Percentiles rank a stretch among this genome's conserved stretches.
These are phyloP conservation scores for Pythium grandisporangium DNA, from an alignment of 352 stramenopile genomes.

Conservation along the genomic window DNA sequence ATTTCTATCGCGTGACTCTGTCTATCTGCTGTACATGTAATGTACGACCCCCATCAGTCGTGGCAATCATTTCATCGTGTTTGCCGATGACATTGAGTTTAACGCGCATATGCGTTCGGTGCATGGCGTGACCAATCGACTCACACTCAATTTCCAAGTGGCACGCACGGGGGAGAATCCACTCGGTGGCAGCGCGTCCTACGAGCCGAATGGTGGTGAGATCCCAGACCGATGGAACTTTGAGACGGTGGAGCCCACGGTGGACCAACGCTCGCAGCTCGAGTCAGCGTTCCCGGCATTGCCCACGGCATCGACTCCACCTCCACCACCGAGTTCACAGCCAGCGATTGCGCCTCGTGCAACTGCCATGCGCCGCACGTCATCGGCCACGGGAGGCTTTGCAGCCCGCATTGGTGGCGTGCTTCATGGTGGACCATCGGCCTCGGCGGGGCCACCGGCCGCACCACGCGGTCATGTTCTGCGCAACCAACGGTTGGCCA, in stretches of 20 bases:
- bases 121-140: slow-evolving; percentile 61
- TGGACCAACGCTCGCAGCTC: slow-evolving; percentile 13
- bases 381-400: slow-evolving; percentile 5
- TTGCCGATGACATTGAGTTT: slow-evolving; percentile 81
- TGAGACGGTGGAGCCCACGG: slow-evolving; percentile 17
- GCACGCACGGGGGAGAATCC: slow-evolving; percentile 44
- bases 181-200: slow-evolving; percentile 21
- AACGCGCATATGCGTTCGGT: slow-evolving; percentile 75
- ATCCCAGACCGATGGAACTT: slow-evolving; percentile 60
- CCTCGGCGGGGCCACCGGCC: slow-evolving; percentile 13
- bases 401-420: not conserved
- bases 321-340: slow-evolving; percentile 23
- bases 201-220: slow-evolving; percentile 16
- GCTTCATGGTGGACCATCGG: too few relatives aligned
- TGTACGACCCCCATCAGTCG: too few relatives aligned
- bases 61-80: slow-evolving; percentile 81
- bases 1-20: too few relatives aligned
- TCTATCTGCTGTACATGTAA: too few relatives aligned
- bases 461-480: slow-evolving; percentile 33
- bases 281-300: slow-evolving; percentile 62
- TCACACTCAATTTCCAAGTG: slow-evolving; percentile 73
- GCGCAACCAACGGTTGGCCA: slow-evolving; percentile 58
- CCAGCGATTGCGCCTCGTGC: slow-evolving; percentile 27
- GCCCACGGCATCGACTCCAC: slow-evolving; percentile 25
- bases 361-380: slow-evolving; percentile 8